Conservation (phyloP, 2,329 filamentous ascomycete genomes). For the Colletotrichum tanaceti region DNA sequence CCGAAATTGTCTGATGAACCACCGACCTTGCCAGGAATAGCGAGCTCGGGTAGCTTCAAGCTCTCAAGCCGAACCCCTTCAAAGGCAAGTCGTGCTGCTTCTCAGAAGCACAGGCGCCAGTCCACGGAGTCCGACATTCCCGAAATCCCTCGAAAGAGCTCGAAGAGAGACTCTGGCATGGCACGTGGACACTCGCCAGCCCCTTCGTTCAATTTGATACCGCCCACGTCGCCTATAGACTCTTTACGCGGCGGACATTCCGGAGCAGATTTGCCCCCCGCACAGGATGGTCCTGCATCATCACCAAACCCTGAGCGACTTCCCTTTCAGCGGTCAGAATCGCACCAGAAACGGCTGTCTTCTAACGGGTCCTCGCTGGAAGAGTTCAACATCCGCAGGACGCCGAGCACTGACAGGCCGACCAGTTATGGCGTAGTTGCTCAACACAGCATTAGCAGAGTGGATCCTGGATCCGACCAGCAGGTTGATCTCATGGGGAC, state of each 20-base stretch:
- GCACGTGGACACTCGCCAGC: slow-evolving; percentile 49
- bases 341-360: slow-evolving; percentile 61
- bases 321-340: slow-evolving; percentile 69
- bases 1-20: slow-evolving; percentile 60
- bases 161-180: slow-evolving; percentile 67
- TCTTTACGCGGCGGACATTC: slow-evolving; percentile 35
- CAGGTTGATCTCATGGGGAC: slow-evolving; percentile 62
- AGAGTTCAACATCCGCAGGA: slow-evolving; percentile 55
- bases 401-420: slow-evolving; percentile 58
- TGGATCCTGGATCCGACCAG: slow-evolving; percentile 60
- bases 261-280: neutral
- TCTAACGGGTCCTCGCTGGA: slow-evolving; percentile 61
- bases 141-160: slow-evolving; percentile 78
- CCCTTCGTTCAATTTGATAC: slow-evolving; percentile 52
- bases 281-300: slow-evolving; percentile 11
- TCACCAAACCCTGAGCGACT: slow-evolving; percentile 47
- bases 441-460: slow-evolving; percentile 66
- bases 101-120: slow-evolving; percentile 49
- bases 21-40: slow-evolving; percentile 70
- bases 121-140: slow-evolving; percentile 57
- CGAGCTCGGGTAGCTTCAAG: slow-evolving; percentile 69
- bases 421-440: slow-evolving; percentile 68
- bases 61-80: slow-evolving; percentile 73
- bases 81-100: slow-evolving; percentile 60
- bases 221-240: slow-evolving; percentile 31